A percentile compares a stretch with the other conserved stretches of the same genome.
phyloP scores from a whole-genome alignment of 2,329 filamentous ascomycete species.

The Trichothecium roseum region DNA sequence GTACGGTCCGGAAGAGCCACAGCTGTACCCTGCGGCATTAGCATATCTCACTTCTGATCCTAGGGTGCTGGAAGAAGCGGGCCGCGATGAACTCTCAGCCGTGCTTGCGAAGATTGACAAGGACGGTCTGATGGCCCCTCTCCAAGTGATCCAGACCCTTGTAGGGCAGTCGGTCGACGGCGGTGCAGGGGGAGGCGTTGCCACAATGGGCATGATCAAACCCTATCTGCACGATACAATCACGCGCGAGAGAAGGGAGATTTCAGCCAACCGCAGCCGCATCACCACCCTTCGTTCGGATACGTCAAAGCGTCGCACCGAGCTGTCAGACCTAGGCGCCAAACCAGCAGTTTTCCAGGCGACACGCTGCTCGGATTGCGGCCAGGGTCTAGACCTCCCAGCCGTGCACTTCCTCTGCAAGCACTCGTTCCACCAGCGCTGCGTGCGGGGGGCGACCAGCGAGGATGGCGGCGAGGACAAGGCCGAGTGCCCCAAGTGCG shows the following conservation, averaged over 20 bases:
- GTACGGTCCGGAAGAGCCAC: constrained; percentile 84
- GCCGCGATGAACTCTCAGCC: constrained; percentile 65
- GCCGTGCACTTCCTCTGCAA: constrained; percentile 95
- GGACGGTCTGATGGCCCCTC: constrained; percentile 84
- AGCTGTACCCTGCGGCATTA: constrained; percentile 84
- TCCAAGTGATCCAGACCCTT: constrained; percentile 93
- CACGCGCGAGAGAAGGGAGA: constrained; percentile 77
- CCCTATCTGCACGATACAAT: constrained; percentile 85
- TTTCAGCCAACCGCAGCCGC: constrained; percentile 65
- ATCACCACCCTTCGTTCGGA: constrained; percentile 78
- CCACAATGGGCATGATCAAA: constrained; percentile 97
- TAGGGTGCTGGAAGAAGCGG: constrained; percentile 72
- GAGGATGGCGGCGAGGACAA: constrained; percentile 42
- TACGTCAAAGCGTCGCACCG: constrained; percentile 67
- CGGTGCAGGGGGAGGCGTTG: constrained; percentile 64
- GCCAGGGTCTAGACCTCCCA: constrained; percentile 68
- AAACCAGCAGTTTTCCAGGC: constrained; percentile 87
- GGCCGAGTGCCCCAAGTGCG: constrained; percentile 79
- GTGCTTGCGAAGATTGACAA: constrained; percentile 81
- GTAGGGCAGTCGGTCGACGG: constrained; percentile 41
- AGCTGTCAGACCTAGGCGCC: constrained; percentile 64
- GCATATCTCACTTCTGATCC: constrained; percentile 87
- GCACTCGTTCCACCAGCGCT: constrained; percentile 91
- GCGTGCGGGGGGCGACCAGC: constrained; percentile 41
- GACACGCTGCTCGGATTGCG: constrained; percentile 77